phyloP scores from a whole-genome alignment of 495 filamentous ascomycete genomes.

The Tuber borchii region DNA sequence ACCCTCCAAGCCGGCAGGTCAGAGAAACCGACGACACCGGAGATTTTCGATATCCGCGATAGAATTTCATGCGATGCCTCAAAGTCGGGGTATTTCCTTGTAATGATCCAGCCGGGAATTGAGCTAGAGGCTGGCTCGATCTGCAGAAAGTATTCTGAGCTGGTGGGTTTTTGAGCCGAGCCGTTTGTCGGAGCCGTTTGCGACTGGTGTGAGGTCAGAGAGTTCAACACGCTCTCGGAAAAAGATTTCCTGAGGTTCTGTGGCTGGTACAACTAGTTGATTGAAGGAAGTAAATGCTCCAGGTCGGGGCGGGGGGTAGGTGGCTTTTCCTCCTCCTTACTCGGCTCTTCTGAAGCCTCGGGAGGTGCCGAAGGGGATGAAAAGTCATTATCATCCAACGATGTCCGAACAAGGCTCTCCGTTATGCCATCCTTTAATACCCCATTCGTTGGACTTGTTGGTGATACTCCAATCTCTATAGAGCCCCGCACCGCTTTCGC shows the following conservation, averaged over 20 bases:
- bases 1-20: constrained; percentile 73
- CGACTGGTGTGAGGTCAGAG: constrained; percentile 31
- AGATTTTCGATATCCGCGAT: constrained; percentile 72
- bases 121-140: constrained; percentile 71
- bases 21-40: constrained; percentile 65
- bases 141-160: constrained; percentile 74
- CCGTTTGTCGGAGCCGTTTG: constrained; percentile 17
- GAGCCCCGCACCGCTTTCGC: no score
- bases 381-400: no score
- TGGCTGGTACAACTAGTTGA: constrained; percentile 11
- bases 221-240: constrained; percentile 32
- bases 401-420: no score
- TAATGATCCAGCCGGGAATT: constrained; percentile 90
- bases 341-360: no score
- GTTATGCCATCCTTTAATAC: no score
- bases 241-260: constrained; percentile 23
- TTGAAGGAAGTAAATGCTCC: constrained; percentile 37
- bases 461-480: no score
- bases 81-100: constrained; percentile 81
- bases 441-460: no score
- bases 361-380: no score
- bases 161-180: constrained; percentile 57
- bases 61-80: constrained; percentile 85
- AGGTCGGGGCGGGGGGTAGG: not conserved
- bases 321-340: not conserved